Conservation (phyloP, 2,329 filamentous ascomycete genomes). For the Corinectria fuckeliana region DNA sequence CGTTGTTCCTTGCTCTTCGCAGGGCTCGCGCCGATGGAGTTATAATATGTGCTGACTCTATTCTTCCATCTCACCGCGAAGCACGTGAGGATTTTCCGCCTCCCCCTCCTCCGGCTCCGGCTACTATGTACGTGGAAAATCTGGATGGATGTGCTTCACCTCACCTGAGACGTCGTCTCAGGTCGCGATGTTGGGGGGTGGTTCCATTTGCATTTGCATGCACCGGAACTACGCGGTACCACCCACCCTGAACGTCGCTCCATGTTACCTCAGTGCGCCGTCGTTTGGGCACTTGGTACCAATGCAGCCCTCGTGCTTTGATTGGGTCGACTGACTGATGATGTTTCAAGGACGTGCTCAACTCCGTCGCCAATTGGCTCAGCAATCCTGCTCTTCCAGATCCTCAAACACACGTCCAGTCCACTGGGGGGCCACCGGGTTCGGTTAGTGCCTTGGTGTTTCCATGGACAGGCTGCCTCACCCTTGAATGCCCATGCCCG, state of each 20-base stretch:
- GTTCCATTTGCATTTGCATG: conserved; percentile 27
- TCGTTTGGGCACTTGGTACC: conserved; percentile 21
- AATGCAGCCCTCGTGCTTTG: conserved; percentile 1
- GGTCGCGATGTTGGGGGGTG: conserved; percentile 37
- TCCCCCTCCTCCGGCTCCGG: conserved; percentile 11
- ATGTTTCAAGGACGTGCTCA: conserved; percentile 21
- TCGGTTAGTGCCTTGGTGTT: conserved; percentile 17
- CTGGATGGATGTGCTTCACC: conserved; percentile 28
- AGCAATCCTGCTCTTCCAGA: neutral
- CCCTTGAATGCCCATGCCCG: neutral
- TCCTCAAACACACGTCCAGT: conserved; percentile 23
- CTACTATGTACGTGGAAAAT: conserved; percentile 8
- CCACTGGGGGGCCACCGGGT: neutral
- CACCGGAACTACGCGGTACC: conserved; percentile 28
- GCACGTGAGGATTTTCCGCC: neutral
- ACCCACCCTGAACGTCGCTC: conserved; percentile 7
- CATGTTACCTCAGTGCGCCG: conserved; percentile 27
- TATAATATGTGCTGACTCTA: conserved; percentile 1
- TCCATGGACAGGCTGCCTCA: neutral
- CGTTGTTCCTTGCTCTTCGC: conserved; percentile 23
- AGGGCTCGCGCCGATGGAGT: neutral
- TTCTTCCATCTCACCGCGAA: neutral
- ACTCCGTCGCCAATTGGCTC: conserved; percentile 11
- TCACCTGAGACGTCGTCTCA: conserved; percentile 48
- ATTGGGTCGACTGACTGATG: conserved; percentile 17